Base-by-base conservation (phyloP, 2,329 filamentous ascomycete genomes). In the Alternaria solani region DNA sequence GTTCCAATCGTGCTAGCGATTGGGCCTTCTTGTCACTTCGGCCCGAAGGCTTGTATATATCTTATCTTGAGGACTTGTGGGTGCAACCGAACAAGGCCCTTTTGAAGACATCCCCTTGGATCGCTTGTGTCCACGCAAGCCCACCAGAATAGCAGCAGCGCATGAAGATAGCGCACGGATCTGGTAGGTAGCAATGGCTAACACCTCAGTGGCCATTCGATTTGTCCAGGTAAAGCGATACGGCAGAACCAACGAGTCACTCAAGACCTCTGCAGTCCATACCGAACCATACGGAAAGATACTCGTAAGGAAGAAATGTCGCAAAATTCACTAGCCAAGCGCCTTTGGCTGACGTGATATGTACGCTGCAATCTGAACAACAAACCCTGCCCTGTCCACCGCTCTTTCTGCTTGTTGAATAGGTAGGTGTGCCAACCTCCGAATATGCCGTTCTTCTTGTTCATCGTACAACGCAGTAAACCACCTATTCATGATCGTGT, bases 21-120 rank as follows among this genome's bases (percentile, higher is more conserved):
- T 28, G 16, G 36, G 11, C 38, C n/a, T 25, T 28, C 25, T 34
- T 39, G 36, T 30, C 11, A 32, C n/a, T 48, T 55, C 42, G 52
- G 52, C 32, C 52, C 52, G 52, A 55, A 55, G 32, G 30, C 20
- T 38, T 25, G 9, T 49, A 25, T 36, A 26, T 38, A 36, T 38
- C 20, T 49, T 49, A 49, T 49, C 30, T 36, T 11, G 25, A 20
- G 23, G 30, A 49, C 30, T n/a, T 28, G 16, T 47, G 43, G 34
- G 43, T 30, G 42, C 44, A 32, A 41, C 44, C 54, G 44, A 32
- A 56, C 36, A 56, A 51, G 54, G 54, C 54, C 54, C 54, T 56
- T 56, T 32, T 51, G 32, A 41, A 34, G 12, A 16, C 5, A 25
- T 14, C 32, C 7, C 14, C 30, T 18, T 36, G 16, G 46, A 14